Conservation (phyloP, 139 green algal genomes). For the Dunaliella sp. region DNA sequence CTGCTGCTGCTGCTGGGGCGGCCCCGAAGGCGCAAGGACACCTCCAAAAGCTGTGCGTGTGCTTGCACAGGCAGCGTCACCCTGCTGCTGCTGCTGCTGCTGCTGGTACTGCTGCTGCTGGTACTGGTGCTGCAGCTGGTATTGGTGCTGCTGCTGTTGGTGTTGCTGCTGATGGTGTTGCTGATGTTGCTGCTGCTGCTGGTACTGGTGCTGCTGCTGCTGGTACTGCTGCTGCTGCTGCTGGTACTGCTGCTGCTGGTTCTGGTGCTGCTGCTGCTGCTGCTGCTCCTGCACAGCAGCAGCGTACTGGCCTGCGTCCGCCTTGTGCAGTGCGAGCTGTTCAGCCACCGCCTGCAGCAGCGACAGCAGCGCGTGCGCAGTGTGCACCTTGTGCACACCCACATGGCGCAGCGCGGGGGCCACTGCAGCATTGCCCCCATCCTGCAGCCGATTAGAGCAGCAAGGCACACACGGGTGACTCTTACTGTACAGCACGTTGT, state of each 20-base stretch:
- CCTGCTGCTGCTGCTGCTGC: background rate
- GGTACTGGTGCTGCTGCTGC: conserved; percentile 7
- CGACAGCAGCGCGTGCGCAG: background rate
- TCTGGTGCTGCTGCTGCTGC: no score
- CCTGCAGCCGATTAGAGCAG: background rate
- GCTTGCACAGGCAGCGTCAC: background rate
- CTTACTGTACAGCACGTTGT: no score
- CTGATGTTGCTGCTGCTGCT: conserved; percentile 14
- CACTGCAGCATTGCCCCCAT: background rate
- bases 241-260: conserved; percentile 10
- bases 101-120: conserved; percentile 2
- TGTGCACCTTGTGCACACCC: background rate
- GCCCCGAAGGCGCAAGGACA: background rate
- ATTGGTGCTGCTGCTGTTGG: conserved; percentile 7
- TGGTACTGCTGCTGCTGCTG: conserved; percentile 1
- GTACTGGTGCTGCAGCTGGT: background rate
- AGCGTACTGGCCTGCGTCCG: background rate
- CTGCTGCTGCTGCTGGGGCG: background rate
- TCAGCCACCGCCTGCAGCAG: no score
- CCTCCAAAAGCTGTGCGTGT: background rate
- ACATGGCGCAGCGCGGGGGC: background rate
- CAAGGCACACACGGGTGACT: background rate
- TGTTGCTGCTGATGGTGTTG: conserved; percentile 6
- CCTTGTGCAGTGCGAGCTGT: background rate
- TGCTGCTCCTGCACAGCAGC: background rate